Conservation (phyloP, 2,329 filamentous ascomycete genomes). For the Trichophyton benhamiae region DNA sequence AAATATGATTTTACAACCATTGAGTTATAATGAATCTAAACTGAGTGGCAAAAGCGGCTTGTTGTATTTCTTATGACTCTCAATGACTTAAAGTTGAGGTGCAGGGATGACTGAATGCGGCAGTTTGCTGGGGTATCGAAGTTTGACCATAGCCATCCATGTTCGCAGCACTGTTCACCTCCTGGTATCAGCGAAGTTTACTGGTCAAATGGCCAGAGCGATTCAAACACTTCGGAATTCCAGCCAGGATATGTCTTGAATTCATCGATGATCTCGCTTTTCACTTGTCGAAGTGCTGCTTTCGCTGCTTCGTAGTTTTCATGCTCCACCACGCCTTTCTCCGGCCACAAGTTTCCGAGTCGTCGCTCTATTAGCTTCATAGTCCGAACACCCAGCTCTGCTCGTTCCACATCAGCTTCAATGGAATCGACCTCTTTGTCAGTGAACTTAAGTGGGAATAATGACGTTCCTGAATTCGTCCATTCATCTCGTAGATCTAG, state of each 20-base stretch:
- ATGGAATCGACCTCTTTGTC: conserved; percentile 18
- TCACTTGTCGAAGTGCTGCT: conserved; percentile 15
- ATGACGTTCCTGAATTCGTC: background rate
- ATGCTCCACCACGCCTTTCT: conserved; percentile 10
- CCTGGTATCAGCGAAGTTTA: background rate
- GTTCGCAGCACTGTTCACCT: no score
- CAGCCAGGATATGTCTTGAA: conserved; percentile 18
- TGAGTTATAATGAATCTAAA: no score
- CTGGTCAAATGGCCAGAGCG: conserved; percentile 20
- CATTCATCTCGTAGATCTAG: conserved; percentile 8
- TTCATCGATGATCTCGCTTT: conserved; percentile 18
- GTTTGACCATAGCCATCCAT: background rate
- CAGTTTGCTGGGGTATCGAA: no score
- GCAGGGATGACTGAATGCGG: no score
- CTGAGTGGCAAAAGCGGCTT: no score
- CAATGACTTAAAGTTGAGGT: no score
- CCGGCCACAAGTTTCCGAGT: conserved; percentile 15
- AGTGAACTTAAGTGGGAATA: conserved; percentile 19
- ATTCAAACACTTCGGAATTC: conserved; percentile 19
- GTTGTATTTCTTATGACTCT: no score
- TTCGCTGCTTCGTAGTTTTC: conserved; percentile 10
- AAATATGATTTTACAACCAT: no score
- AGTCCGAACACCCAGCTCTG: conserved; percentile 19
- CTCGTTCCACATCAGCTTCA: conserved; percentile 18
- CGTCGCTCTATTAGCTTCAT: conserved; percentile 17